phyloP scores from a whole-genome alignment of 2,329 filamentous ascomycete species.

The Aspergillus carbonarius region DNA sequence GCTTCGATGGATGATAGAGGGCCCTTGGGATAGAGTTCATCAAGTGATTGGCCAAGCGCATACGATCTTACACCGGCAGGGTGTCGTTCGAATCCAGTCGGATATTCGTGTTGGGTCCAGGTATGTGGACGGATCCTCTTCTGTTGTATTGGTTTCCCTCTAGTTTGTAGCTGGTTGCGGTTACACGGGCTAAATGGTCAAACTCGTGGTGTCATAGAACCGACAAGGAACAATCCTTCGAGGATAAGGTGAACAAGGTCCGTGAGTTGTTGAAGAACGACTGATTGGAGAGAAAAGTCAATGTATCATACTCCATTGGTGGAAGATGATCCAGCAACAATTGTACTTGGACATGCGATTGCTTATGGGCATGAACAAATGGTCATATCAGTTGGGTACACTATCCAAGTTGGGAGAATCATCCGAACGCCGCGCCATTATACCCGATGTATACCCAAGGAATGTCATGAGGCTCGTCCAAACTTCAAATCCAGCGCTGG shows the following conservation, averaged over 20 bases:
- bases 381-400: conserved; percentile 3
- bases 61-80: conserved; percentile 70
- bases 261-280: conserved; percentile 50
- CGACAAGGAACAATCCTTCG: conserved; percentile 78
- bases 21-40: conserved; percentile 87
- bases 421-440: conserved; percentile 5
- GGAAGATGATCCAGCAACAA: not conserved
- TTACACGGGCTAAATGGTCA: conserved; percentile 15
- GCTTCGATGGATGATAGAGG: conserved; percentile 58
- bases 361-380: not conserved
- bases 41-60: conserved; percentile 82
- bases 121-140: conserved; percentile 45
- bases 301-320: not conserved
- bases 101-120: conserved; percentile 83
- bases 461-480: conserved; percentile 7
- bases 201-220: conserved; percentile 53
- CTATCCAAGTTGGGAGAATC: conserved; percentile 4
- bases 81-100: conserved; percentile 80
- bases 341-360: not conserved
- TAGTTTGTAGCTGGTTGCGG: not conserved
- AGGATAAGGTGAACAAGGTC: conserved; percentile 72
- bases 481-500: conserved; percentile 7
- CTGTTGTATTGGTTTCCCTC: not conserved
- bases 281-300: not conserved
- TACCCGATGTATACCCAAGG: conserved; percentile 2